Conservation (phyloP, 306 rosid species). For the Sesbania bispinosa region DNA sequence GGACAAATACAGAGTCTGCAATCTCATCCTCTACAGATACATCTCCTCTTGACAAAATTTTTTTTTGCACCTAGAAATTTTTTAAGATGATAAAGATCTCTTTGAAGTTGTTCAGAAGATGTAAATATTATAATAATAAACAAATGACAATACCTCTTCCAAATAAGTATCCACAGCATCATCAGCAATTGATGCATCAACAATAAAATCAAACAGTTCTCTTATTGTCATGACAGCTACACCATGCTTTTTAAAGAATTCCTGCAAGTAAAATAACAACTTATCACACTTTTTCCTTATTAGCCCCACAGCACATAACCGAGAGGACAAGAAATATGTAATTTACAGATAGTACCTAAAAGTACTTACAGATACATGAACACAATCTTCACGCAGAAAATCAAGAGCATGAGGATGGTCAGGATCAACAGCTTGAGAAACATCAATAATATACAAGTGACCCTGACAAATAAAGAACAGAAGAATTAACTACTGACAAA, state of each 20-base stretch:
- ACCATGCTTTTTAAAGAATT: constrained; percentile 77
- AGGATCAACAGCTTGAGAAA: constrained; percentile 91
- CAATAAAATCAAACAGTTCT: constrained; percentile 86
- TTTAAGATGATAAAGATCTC: background rate
- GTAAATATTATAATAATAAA: background rate
- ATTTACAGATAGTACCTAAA: background rate
- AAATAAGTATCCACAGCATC: constrained; percentile 72
- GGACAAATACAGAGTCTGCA: constrained; percentile 71
- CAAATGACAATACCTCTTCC: constrained; percentile 54
- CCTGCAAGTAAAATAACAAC: constrained; percentile 45
- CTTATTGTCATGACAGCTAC: constrained; percentile 89
- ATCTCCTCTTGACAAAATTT: constrained; percentile 58
- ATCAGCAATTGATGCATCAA: constrained; percentile 76
- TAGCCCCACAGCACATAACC: background rate
- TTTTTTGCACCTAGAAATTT: constrained; percentile 56
- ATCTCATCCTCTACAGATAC: constrained; percentile 74
- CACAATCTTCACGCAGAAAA: constrained; percentile 78
- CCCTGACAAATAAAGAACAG: constrained; percentile 50
- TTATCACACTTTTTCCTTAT: constrained; percentile 6
- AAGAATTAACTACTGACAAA: constrained; percentile 7
- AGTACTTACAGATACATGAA: constrained; percentile 72
- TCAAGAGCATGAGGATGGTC: constrained; percentile 88
- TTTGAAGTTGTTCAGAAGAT: constrained; percentile 17
- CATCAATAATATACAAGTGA: constrained; percentile 82
- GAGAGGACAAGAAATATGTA: background rate